Conservation (phyloP, 2,329 filamentous ascomycete genomes). For the Calonectria crousiana region DNA sequence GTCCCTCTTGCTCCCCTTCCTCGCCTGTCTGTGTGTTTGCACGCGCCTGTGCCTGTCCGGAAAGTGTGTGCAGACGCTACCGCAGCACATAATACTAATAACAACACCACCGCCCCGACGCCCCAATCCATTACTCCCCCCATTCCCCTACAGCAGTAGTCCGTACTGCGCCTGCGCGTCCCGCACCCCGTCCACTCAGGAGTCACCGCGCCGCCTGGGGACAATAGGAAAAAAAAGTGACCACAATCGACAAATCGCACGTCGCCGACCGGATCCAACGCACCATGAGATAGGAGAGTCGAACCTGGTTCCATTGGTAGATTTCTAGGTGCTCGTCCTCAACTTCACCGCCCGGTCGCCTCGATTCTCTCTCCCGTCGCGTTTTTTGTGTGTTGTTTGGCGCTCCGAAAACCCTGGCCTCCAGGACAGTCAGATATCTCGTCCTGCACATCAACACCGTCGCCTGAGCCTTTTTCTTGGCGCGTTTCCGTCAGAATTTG, state of each 20-base stretch:
- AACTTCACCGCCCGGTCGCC: slow-evolving; percentile 24
- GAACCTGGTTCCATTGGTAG: slow-evolving; percentile 53
- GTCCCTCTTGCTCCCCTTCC: slow-evolving; percentile 12
- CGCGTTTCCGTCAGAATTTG: slow-evolving; percentile 34
- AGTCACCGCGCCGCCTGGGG: slow-evolving; percentile 36
- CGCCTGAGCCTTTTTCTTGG: slow-evolving; percentile 36
- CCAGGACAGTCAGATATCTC: slow-evolving; percentile 47
- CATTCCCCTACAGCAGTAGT: slow-evolving; percentile 41
- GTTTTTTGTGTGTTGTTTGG: slow-evolving; percentile 34
- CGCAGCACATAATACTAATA: slow-evolving; percentile 42
- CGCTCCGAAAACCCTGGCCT: slow-evolving; percentile 33
- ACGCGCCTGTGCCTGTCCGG: slow-evolving; percentile 29
- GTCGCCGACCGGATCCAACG: slow-evolving; percentile 42
- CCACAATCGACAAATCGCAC: slow-evolving; percentile 51
- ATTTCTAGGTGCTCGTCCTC: slow-evolving; percentile 35
- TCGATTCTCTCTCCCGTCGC: slow-evolving; percentile 40
- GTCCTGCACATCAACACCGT: slow-evolving; percentile 44
- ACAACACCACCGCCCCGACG: slow-evolving; percentile 34
- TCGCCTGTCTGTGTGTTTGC: slow-evolving; percentile 30
- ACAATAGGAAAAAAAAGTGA: slow-evolving; percentile 30
- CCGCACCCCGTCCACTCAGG: slow-evolving; percentile 40
- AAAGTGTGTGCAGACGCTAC: slow-evolving; percentile 42
- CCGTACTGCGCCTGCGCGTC: slow-evolving; percentile 34
- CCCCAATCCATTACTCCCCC: slow-evolving; percentile 37
- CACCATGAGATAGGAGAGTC: slow-evolving; percentile 58